Evolutionary conservation across 352 stramenopile genomes (phyloP), one percentile per base, ranked within the genome.

Genomic region (Sclerospora graminicola): DNA sequence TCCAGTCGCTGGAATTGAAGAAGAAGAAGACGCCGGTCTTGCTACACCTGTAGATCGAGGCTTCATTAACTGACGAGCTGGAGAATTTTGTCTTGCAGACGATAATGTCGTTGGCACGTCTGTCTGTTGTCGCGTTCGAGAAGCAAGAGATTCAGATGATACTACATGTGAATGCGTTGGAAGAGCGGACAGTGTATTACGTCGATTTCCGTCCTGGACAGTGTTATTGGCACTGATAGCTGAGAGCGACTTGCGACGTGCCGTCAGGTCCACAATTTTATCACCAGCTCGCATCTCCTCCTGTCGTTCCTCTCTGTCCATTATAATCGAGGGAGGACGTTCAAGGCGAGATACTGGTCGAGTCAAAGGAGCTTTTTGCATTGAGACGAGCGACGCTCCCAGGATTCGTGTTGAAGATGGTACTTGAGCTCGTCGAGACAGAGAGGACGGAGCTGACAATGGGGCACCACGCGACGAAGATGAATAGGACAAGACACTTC

Each of bases 171-270:
- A n/a, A 11, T 60, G 50, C 11, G 54, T 57, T 14, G 64, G 60
- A 19, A 76, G 46, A 5, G 63, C 74, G 2, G 65, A 74, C 10
- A 76, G 53, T 24, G 67, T 76, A 19, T 69, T 68, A 36, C 67
- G 67, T 1, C 61, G 61, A 27, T 51, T 45, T 32, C 65, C 54
- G 4, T 41, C 28, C 27, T 69, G 51, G 8, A 56, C 34, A 31
- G 54, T 44, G 27, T 40, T 46, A 27, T 54, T 54, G 39, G 43
- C 45, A 19, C 34, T 35, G 1, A 33, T 49, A 40, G 43, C 54
- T 45, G 51, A 65, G 6, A 76, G 62, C n/a, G 67, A 80, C 34
- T 74, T 74, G 53, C 65, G 67, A 5, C 67, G 61, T 35, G 60
- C 37, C 27, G 70, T 60, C 8, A 36, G 30, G 43, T 69, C 62